Conservation (phyloP, 257 asterid genomes). For the Nicotiana tabacum region DNA sequence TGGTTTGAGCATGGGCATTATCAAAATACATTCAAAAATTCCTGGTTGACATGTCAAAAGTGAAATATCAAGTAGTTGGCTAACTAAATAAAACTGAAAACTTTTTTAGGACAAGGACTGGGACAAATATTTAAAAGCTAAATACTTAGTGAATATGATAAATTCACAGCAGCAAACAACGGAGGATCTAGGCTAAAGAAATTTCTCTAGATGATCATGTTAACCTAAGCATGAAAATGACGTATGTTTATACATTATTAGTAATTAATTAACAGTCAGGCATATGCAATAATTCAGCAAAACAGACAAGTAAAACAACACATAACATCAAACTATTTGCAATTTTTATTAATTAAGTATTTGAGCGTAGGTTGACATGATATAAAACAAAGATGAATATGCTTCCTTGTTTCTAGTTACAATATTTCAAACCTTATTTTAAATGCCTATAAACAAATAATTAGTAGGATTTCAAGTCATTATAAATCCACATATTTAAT, state of each 20-base stretch:
- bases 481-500: neutral
- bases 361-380: neutral
- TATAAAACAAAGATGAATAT: neutral
- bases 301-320: neutral
- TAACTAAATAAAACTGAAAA: neutral
- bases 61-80: neutral
- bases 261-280: neutral
- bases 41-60: neutral
- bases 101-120: neutral
- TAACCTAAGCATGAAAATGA: neutral
- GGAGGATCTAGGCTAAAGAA: neutral
- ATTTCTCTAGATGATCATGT: neutral
- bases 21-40: too few relatives aligned
- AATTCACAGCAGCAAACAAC: neutral
- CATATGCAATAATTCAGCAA: conserved; percentile 2
- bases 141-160: neutral
- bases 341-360: neutral
- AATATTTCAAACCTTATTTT: neutral
- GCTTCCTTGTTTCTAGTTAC: neutral
- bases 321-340: neutral
- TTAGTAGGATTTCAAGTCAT: neutral
- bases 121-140: neutral
- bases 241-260: neutral
- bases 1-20: too few relatives aligned
- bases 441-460: neutral